A percentile compares a stretch with the other conserved stretches of the same genome.
These are phyloP conservation scores for Millerago galiae DNA, from an alignment of 805 yeast species.

Conservation along the genomic window DNA sequence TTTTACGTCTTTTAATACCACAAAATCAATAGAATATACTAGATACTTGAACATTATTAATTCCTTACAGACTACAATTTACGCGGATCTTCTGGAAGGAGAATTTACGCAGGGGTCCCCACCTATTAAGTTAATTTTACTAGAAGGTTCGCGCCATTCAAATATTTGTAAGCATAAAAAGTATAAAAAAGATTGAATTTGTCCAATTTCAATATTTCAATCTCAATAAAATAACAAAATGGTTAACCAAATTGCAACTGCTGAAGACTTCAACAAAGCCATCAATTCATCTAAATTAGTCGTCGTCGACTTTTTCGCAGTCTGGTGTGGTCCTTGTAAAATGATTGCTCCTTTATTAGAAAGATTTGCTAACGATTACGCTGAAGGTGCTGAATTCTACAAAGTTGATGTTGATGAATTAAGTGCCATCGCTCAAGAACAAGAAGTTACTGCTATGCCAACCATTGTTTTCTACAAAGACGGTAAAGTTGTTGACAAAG, in stretches of 20 bases:
- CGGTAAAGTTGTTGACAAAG: constrained; percentile 72
- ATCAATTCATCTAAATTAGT: constrained; percentile 63
- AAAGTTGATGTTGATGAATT: constrained; percentile 90
- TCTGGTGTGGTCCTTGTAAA: constrained; percentile 99
- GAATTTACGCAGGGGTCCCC: no score
- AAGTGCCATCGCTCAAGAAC: constrained; percentile 64
- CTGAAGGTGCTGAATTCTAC: constrained; percentile 59
- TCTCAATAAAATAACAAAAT: constrained; percentile 26
- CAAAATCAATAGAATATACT: no score
- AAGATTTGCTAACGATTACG: constrained; percentile 60
- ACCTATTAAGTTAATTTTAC: no score
- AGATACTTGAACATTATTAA: no score
- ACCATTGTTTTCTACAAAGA: constrained; percentile 71
- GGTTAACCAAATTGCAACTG: constrained; percentile 46
- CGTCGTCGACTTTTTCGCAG: constrained; percentile 92
- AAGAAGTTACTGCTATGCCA: constrained; percentile 57
- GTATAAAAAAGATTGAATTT: background rate
- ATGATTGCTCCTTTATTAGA: constrained; percentile 92
- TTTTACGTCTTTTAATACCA: no score
- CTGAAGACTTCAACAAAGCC: constrained; percentile 61
- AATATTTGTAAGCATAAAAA: constrained; percentile 1
- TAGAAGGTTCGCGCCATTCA: no score
- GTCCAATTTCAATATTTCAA: background rate
- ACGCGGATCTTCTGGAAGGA: background rate
- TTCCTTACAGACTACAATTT: background rate